Evolutionary conservation across 2,329 filamentous ascomycete species (phyloP), one percentile per base, ranked within the genome.

Genomic region (Botryosphaeria dothidea): DNA sequence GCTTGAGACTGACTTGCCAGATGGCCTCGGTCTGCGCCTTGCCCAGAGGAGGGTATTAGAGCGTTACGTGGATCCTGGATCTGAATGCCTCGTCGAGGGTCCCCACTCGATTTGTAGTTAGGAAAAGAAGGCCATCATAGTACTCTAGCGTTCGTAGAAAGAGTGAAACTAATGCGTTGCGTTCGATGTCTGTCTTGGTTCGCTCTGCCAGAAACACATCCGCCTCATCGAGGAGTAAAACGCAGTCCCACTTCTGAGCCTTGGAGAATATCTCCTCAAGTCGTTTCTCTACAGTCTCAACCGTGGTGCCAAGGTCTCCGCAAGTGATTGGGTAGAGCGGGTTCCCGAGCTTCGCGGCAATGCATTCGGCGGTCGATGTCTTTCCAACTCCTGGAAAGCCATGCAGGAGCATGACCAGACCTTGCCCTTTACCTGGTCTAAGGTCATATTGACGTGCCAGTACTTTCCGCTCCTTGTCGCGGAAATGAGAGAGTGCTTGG

Each of bases 91-190:
- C 66, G 31, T 67, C 66, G 25, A 67, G 36, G 11, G 23, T 31
- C 31, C 66, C 66, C 21, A 66, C 64, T 11, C 66, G 54, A 34
- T 67, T 67, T 2, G 56, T 66, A 8, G 66, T 67, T 4, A 67
- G 49, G 66, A 67, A 56, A 1, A 66, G 23, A 38, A 67, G 52
- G 19, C 67, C 68, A 91, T 29, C 67, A 46, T 72, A 77, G 63
- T 75, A 76, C 64, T 76, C 74, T 0, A 76, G 62, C 2, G 68
- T 69, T 1, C 70, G 67, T 7, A 76, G 63, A 65, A 75, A 75
- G 29, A 45, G 92, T 74, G 89, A 92, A 62, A 96, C 92, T 0
- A 95, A 86, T 0, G 90, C 90, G 70, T 96, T 96, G 66, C 92
- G 89, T 73, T 93, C 89, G 61, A 96, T 89, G 71, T 96, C 92